Conservation (phyloP, 768 basidiomycete species). For the Serendipita sp. region DNA sequence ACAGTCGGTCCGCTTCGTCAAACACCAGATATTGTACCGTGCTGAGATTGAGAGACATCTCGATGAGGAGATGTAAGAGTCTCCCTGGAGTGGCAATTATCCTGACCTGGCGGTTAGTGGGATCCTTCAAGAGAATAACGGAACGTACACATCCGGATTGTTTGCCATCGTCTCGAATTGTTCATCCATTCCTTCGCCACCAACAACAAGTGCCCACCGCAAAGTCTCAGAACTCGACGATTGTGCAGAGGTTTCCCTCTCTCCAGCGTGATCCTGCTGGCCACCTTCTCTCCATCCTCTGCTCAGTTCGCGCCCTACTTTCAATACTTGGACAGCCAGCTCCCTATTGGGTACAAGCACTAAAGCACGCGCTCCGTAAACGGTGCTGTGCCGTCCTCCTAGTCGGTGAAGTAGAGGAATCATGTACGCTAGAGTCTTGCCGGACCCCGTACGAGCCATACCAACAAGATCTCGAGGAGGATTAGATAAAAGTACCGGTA, state of each 20-base stretch:
- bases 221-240: slow-evolving; percentile 18
- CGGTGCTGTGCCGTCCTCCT: slow-evolving; percentile 57
- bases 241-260: slow-evolving; percentile 26
- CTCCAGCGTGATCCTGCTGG: slow-evolving; percentile 48
- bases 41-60: slow-evolving; percentile 87
- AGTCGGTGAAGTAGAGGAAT: slow-evolving; percentile 80
- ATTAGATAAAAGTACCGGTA: slow-evolving; percentile 65
- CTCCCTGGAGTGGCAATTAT: slow-evolving; percentile 98
- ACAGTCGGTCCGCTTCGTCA: slow-evolving; percentile 95
- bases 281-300: slow-evolving; percentile 51
- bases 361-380: slow-evolving; percentile 72
- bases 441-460: slow-evolving; percentile 97
- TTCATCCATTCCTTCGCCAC: slow-evolving; percentile 87
- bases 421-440: slow-evolving; percentile 93
- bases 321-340: slow-evolving; percentile 81
- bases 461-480: slow-evolving; percentile 89
- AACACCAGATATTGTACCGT: slow-evolving; percentile 84
- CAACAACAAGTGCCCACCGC: slow-evolving; percentile 88
- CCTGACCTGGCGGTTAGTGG: slow-evolving; percentile 24
- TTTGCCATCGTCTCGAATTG: slow-evolving; percentile 91
- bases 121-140: slow-evolving; percentile 10
- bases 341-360: slow-evolving; percentile 88
- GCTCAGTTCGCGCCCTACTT: slow-evolving; percentile 87
- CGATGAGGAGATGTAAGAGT: slow-evolving; percentile 86
- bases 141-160: slow-evolving; percentile 76